Percentiles rank a stretch among this genome's conserved stretches.
These are phyloP conservation scores for Hypocrella siamensis DNA, from an alignment of 2,329 filamentous ascomycete species.

Conservation along the genomic window DNA sequence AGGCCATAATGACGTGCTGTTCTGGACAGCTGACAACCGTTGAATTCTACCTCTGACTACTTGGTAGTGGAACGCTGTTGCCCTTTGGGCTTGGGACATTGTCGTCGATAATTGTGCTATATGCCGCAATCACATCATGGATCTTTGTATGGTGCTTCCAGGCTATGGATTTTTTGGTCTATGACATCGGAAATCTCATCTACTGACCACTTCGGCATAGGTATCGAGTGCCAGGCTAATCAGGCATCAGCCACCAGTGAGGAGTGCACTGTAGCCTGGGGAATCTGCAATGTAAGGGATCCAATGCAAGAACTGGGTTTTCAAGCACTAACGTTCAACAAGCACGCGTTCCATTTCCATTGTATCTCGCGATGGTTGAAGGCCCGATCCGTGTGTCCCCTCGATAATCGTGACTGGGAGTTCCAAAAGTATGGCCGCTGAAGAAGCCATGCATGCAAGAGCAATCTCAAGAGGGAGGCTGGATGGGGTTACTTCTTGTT, in stretches of 20 bases:
- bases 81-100: constrained; percentile 98
- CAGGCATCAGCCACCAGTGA: constrained; percentile 94
- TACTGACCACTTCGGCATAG: constrained; percentile 30
- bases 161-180: background rate
- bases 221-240: constrained; percentile 97
- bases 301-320: background rate
- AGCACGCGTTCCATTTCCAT: constrained; percentile 99
- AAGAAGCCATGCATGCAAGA: constrained; percentile 2
- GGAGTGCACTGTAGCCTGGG: constrained; percentile 97
- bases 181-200: too few relatives aligned
- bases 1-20: constrained; percentile 6
- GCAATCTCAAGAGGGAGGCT: background rate
- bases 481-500: too few relatives aligned
- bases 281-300: constrained; percentile 84
- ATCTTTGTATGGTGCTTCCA: constrained; percentile 56
- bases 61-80: constrained; percentile 87
- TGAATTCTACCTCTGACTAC: too few relatives aligned
- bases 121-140: constrained; percentile 99
- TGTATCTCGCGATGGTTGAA: constrained; percentile 99
- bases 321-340: constrained; percentile 16
- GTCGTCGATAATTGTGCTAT: constrained; percentile 99
- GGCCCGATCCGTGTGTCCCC: constrained; percentile 92
- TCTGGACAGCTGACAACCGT: too few relatives aligned
- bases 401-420: constrained; percentile 98
- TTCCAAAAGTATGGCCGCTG: constrained; percentile 93